phyloP scores from a whole-genome alignment of 495 filamentous ascomycete genomes.

The Neurospora discreta region DNA sequence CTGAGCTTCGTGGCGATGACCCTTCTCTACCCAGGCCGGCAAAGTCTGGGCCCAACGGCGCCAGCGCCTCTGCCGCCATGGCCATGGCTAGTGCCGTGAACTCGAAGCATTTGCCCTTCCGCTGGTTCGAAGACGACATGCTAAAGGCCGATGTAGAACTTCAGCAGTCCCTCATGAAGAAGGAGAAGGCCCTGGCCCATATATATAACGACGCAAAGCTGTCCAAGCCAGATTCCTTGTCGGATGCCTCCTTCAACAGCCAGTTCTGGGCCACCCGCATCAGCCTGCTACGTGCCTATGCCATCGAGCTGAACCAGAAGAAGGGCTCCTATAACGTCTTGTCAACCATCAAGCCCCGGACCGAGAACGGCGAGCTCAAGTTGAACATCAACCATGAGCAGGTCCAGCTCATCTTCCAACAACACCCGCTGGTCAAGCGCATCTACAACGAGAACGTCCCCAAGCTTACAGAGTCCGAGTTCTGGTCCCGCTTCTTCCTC shows the following conservation, averaged over 20 bases:
- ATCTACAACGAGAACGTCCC: conserved; percentile 94
- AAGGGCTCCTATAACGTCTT: conserved; percentile 87
- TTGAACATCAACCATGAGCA: conserved; percentile 86
- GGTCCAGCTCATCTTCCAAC: conserved; percentile 81
- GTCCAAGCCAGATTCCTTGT: conserved; percentile 71
- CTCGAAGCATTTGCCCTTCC: conserved; percentile 33
- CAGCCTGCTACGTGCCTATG: conserved; percentile 77
- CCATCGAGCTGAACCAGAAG: conserved; percentile 75
- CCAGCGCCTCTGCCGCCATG: conserved; percentile 33
- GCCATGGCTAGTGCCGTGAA: conserved; percentile 36
- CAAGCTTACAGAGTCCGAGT: conserved; percentile 63
- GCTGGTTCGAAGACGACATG: conserved; percentile 65
- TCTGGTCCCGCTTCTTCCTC: conserved; percentile 89
- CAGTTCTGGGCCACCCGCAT: conserved; percentile 90
- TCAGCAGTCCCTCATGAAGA: conserved; percentile 74
- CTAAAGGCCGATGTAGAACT: conserved; percentile 64
- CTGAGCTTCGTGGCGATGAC: conserved; percentile 50
- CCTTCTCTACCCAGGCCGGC: conserved; percentile 30
- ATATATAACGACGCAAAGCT: conserved; percentile 72
- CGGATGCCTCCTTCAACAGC: conserved; percentile 61
- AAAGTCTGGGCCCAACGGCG: conserved; percentile 17
- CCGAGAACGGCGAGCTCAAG: conserved; percentile 64
- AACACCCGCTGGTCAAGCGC: conserved; percentile 80
- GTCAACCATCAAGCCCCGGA: conserved; percentile 72
- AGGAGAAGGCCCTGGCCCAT: conserved; percentile 56